These are phyloP conservation scores for Albophoma yamanashiensis DNA, from an alignment of 2,329 filamentous ascomycete species.

Conservation along the genomic window DNA sequence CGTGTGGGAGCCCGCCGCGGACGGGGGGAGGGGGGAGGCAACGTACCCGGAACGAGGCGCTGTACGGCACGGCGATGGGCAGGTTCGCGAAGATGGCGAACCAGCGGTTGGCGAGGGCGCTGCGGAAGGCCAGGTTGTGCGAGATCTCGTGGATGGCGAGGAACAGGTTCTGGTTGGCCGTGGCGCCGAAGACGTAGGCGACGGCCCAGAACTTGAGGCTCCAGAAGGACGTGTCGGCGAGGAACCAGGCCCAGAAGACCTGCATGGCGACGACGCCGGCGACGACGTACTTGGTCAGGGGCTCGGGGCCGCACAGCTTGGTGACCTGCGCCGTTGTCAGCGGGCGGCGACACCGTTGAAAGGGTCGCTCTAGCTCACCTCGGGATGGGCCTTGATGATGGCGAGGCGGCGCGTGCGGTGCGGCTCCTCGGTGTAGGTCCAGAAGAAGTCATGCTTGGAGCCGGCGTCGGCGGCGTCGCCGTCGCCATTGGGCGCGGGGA, in stretches of 20 bases:
- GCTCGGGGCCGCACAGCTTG: conserved; percentile 93
- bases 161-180: conserved; percentile 96
- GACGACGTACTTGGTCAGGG: conserved; percentile 90
- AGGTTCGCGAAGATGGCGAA: conserved; percentile 91
- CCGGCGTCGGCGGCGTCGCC: conserved; percentile 7
- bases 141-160: conserved; percentile 98
- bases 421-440: conserved; percentile 98
- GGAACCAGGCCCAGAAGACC: conserved; percentile 62
- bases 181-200: conserved; percentile 86
- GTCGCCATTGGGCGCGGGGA: conserved; percentile 4
- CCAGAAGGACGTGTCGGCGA: conserved; percentile 68
- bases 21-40: not conserved
- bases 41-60: conserved; percentile 79
- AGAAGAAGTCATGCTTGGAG: conserved; percentile 61
- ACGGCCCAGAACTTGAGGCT: conserved; percentile 78
- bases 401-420: conserved; percentile 82
- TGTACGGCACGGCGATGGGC: conserved; percentile 92
- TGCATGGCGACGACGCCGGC: conserved; percentile 75
- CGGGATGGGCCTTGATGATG: conserved; percentile 96
- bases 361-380: conserved; percentile 55
- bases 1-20: not conserved
- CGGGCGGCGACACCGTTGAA: not conserved
- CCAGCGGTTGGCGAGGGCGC: conserved; percentile 66
- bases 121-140: conserved; percentile 90
- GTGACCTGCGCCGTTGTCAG: conserved; percentile 52